Conservation (phyloP, 1,284 basidiomycete species). For the Moniliophthora roreri region DNA sequence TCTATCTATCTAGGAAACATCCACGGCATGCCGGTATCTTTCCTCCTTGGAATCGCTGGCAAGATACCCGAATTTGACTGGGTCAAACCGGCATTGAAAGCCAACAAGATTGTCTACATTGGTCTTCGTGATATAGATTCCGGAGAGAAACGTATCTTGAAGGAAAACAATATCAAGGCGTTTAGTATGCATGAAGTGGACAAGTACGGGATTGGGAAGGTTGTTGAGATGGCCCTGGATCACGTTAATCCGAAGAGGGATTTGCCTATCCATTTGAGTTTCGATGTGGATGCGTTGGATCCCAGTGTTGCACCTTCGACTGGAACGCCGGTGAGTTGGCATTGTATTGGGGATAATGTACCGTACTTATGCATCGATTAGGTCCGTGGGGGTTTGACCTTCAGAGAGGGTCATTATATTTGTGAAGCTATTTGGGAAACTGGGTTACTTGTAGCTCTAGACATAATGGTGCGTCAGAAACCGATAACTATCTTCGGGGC, state of each 20-base stretch:
- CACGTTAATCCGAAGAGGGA: slow-evolving; percentile 86
- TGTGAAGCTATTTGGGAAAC: slow-evolving; percentile 95
- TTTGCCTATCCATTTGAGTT: slow-evolving; percentile 91
- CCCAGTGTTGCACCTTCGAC: slow-evolving; percentile 93
- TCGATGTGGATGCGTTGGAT: slow-evolving; percentile 96
- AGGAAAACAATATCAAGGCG: slow-evolving; percentile 86
- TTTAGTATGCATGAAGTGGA: slow-evolving; percentile 99
- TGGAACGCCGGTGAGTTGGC: slow-evolving; percentile 76
- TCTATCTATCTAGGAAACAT: slow-evolving; percentile 70
- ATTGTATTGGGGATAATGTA: not conserved
- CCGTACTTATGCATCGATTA: slow-evolving; percentile 22
- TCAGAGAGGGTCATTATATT: slow-evolving; percentile 97
- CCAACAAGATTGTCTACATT: slow-evolving; percentile 87
- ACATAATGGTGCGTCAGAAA: slow-evolving; percentile 73
- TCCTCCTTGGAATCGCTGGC: slow-evolving; percentile 78
- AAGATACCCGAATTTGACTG: slow-evolving; percentile 70
- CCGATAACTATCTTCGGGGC: too few species aligned
- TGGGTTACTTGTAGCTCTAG: slow-evolving; percentile 87
- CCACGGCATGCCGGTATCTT: slow-evolving; percentile 97
- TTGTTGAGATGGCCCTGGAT: slow-evolving; percentile 95
- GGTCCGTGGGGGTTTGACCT: slow-evolving; percentile 94
- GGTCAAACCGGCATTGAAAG: slow-evolving; percentile 74
- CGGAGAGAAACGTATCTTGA: slow-evolving; percentile 88
- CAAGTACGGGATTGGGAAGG: slow-evolving; percentile 92
- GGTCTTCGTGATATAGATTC: slow-evolving; percentile 93